Base-by-base conservation (phyloP, 2,329 filamentous ascomycete species). In the Annulohypoxylon truncatum region DNA sequence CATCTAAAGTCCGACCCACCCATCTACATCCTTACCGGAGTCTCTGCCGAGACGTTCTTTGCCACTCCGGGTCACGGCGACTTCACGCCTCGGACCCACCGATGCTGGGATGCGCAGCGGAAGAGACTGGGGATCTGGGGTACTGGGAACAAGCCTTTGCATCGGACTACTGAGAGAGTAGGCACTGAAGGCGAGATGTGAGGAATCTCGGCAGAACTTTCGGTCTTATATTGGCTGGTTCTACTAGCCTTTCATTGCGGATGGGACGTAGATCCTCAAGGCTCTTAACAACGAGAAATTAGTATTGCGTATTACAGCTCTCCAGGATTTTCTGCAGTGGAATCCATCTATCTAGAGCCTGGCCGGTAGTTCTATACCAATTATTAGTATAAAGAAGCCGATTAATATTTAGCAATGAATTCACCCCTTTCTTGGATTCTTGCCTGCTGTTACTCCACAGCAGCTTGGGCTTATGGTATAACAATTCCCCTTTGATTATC, bases 21-120 rank as follows among this genome's bases (percentile, higher is more conserved):
- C 2, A 61, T 78, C 15, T 76, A 76, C 56, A 71, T 76, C 33
- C 69, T 79, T 38, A 75, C 69, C 18, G 78, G 78, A 4, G 61
- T 73, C 9, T 59, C 77, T 9, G 74, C 68, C 12, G 74, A 77
- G 18, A 50, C 73, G 1, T 51, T 76, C 4, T 75, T 75, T 40
- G 66, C 62, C 10, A 64, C 57, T 24, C 47, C 69, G 22, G 56
- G 63, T 31, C 31, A 66, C 48, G 61, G 51, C 3, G 31, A 56
- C n/a, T 70, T 70, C 29, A 51, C 67, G 4, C 61, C 66, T 3
- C 22, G 10, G 33, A 66, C 69, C 44, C 60, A 63, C 15, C 67
- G 67, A 1, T 60, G 66, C 29, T 71, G 66, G 71, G 67, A 71
- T 44, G 60, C 52, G 4, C 51, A 63, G 48, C 59, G 35, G 10